A percentile compares a stretch with the other conserved stretches of the same genome.
phyloP scores from a whole-genome alignment of 495 filamentous ascomycete species.

The Daldinia caldariorum region DNA sequence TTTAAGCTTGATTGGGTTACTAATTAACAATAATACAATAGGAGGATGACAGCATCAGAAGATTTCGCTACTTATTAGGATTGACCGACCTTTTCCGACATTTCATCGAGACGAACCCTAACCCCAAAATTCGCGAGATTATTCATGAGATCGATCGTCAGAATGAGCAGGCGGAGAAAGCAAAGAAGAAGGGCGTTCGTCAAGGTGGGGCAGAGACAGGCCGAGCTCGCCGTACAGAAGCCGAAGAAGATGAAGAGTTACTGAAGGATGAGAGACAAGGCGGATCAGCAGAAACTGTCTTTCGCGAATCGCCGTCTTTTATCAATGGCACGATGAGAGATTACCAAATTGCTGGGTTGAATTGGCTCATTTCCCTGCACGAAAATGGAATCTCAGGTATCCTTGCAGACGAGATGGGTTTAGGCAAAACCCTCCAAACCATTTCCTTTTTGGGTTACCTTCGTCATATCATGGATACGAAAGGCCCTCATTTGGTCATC shows the following conservation, averaged over 20 bases:
- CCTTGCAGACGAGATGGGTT: slow-evolving; percentile 95
- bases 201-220: slow-evolving; percentile 86
- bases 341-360: slow-evolving; percentile 92
- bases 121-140: slow-evolving; percentile 88
- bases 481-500: slow-evolving; percentile 90
- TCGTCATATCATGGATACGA: slow-evolving; percentile 85
- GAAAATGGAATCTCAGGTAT: slow-evolving; percentile 99
- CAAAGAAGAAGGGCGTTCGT: slow-evolving; percentile 75
- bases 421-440: slow-evolving; percentile 97
- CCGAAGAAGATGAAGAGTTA: slow-evolving; percentile 97
- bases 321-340: slow-evolving; percentile 93
- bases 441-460: slow-evolving; percentile 96
- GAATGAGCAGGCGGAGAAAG: slow-evolving; percentile 77
- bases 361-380: slow-evolving; percentile 98
- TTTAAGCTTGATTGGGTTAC: slow-evolving; percentile 1
- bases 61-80: slow-evolving; percentile 95
- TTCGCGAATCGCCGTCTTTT: slow-evolving; percentile 90
- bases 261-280: slow-evolving; percentile 90
- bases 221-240: slow-evolving; percentile 87
- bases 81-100: slow-evolving; percentile 98
- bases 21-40: slow-evolving; percentile 54
- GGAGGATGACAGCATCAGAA: slow-evolving; percentile 95
- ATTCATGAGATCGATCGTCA: slow-evolving; percentile 93
- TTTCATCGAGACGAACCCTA: slow-evolving; percentile 97
- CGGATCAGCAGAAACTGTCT: slow-evolving; percentile 85